These are phyloP conservation scores for Dactylellina sp. DNA, from an alignment of 2,329 filamentous ascomycete species.

Conservation along the genomic window DNA sequence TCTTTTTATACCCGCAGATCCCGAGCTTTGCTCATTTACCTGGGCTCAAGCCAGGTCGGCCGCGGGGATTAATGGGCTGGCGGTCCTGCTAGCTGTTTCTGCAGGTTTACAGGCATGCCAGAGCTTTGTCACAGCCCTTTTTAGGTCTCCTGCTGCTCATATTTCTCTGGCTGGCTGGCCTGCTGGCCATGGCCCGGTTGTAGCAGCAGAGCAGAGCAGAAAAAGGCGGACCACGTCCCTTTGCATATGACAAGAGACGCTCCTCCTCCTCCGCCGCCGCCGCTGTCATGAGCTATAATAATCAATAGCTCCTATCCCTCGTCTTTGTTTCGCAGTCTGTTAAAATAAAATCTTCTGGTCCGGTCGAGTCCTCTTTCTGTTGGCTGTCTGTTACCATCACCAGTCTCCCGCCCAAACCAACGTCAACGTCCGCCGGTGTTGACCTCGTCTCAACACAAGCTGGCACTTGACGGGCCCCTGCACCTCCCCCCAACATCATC, in stretches of 20 bases:
- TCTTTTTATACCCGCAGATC: conserved; percentile 47
- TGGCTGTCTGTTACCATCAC: conserved; percentile 6
- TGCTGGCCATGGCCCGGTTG: too few relatives aligned
- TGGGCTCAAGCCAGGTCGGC: conserved; percentile 31
- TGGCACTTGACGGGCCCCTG: conserved; percentile 17
- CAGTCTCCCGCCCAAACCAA: conserved; percentile 8
- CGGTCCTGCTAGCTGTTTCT: conserved; percentile 43
- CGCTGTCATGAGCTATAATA: not conserved
- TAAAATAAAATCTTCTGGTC: too few relatives aligned
- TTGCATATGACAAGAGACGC: conserved; percentile 53
- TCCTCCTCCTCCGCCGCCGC: not conserved
- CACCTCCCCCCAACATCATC: conserved; percentile 35
- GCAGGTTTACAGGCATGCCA: conserved; percentile 39
- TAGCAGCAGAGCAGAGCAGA: too few relatives aligned
- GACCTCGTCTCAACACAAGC: conserved; percentile 43
- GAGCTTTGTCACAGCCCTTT: conserved; percentile 30
- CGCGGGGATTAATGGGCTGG: conserved; percentile 17
- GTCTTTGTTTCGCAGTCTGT: conserved; percentile 9
- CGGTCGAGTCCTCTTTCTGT: too few relatives aligned
- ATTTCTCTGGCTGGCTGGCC: not conserved
- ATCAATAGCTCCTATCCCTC: not conserved
- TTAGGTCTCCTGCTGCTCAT: not conserved
- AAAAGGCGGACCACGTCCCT: conserved; percentile 54
- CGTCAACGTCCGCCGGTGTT: conserved; percentile 19
- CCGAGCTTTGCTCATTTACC: conserved; percentile 14